Base-by-base conservation (phyloP, 1,284 basidiomycete genomes). In the Mycena sp. region DNA sequence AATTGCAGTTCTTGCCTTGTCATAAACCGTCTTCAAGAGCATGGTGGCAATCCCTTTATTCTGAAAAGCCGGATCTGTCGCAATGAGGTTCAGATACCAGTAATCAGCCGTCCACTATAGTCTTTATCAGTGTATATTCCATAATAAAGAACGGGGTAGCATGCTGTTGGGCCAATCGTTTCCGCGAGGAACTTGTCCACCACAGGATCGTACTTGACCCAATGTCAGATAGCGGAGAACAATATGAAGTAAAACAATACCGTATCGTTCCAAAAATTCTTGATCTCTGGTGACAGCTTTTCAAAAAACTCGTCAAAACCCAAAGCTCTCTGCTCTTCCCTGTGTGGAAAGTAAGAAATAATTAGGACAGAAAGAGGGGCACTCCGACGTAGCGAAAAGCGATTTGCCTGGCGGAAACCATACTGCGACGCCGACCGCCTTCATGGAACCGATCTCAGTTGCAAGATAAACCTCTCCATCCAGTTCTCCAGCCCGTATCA, bases 361-460 rank as follows among this genome's bases (percentile, higher is more conserved):
- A 25, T 51, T 19, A 28, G n/a, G 5, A 2, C 58, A 41, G 26
- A 64, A 58, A 51, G 40, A 40, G n/a, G n/a, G n/a, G n/a, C n/a
- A n/a, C n/a, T n/a, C n/a, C n/a, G n/a, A n/a, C n/a, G n/a, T n/a
- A n/a, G n/a, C 41, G 41, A 65, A 65, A 23, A 65, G 51, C 3
- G 54, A 51, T 38, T 21, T 57, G 11, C 63, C 63, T 2, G 63
- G 58, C 6, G 63, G 63, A 30, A 61, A 65, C 63, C 63, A 65
- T 19, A 65, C 21, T 29, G 63, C 58, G 32, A 65, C 29, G 21
- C 40, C 63, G 28, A 65, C 49, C 5, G 57, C 49, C 38, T 61
- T 52, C 4, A 44, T n/a, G 1, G 58, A 51, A 11, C 6, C 25
- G 16, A 37, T 21, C 11, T 61, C 58, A 5, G 29, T 61, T 23